phyloP scores from a whole-genome alignment of 441 rosid genomes.

The Breynia disticha region DNA sequence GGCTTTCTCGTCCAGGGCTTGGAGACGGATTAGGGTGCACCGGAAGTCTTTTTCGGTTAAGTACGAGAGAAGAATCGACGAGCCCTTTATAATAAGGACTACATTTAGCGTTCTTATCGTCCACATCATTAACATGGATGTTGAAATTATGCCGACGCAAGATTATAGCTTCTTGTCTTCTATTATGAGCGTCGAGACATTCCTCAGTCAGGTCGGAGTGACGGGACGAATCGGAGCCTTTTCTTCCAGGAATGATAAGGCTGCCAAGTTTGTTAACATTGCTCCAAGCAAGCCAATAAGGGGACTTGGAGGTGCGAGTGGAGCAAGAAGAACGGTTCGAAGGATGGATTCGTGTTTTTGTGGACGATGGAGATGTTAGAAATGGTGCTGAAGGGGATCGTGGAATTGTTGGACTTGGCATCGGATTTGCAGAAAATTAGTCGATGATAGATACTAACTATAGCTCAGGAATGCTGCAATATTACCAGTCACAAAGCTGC shows the following conservation, averaged over 20 bases:
- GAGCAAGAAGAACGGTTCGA: constrained; percentile 14
- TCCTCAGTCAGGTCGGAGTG: constrained; percentile 28
- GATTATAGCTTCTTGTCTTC: constrained; percentile 14
- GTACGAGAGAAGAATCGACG: constrained; percentile 26
- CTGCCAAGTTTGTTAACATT: constrained; percentile 20
- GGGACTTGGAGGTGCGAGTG: constrained; percentile 13
- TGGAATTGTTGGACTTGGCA: no score
- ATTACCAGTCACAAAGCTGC: no score
- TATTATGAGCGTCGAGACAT: constrained; percentile 25
- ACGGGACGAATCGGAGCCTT: constrained; percentile 10
- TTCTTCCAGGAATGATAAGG: constrained; percentile 7
- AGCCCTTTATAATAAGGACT: constrained; percentile 46
- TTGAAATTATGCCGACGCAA: not conserved
- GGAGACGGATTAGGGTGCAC: not conserved
- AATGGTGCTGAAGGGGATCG: no score
- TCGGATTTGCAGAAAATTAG: no score
- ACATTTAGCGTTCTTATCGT: constrained; percentile 23
- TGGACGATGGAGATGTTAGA: no score
- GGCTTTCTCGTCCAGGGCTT: constrained; percentile 31
- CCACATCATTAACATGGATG: not conserved
- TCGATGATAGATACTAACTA: no score
- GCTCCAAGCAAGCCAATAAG: constrained; percentile 29
- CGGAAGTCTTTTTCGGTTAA: constrained; percentile 13
- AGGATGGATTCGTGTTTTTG: not conserved
- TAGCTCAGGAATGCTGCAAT: no score